Conservation (phyloP, 2,329 filamentous ascomycete genomes). For the Exophiala mesophila region DNA sequence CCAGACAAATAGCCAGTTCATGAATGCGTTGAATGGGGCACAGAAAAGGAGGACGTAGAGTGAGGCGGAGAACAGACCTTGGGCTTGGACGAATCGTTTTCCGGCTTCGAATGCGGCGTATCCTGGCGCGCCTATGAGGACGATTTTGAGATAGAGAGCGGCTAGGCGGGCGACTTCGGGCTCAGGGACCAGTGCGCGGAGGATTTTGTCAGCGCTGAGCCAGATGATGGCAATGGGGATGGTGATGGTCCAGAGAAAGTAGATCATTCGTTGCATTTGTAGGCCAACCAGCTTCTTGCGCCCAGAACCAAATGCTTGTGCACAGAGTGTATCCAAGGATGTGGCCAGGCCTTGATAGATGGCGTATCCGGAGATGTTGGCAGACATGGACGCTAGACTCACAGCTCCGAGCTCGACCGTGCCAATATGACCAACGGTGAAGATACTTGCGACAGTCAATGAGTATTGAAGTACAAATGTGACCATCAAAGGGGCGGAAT, state of each 20-base stretch:
- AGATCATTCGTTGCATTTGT: constrained; percentile 76
- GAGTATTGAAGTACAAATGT: constrained; percentile 80
- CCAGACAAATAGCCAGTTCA: constrained; percentile 82
- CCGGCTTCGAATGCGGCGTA: constrained; percentile 71
- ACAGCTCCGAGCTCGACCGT: constrained; percentile 65
- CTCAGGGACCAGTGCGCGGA: constrained; percentile 66
- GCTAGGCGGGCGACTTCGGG: constrained; percentile 65
- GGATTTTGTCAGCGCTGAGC: constrained; percentile 61
- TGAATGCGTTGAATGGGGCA: constrained; percentile 70
- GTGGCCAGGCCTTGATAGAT: constrained; percentile 74
- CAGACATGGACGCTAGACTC: constrained; percentile 69
- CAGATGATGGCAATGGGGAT: constrained; percentile 69
- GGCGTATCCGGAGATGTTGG: constrained; percentile 71
- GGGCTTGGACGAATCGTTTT: constrained; percentile 84
- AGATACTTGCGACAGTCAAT: constrained; percentile 74
- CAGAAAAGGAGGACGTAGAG: constrained; percentile 79
- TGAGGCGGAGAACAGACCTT: constrained; percentile 76
- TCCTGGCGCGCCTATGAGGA: constrained; percentile 66
- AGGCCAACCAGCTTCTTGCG: constrained; percentile 82
- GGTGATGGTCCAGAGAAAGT: constrained; percentile 66
- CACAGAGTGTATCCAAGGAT: constrained; percentile 83
- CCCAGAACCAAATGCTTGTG: constrained; percentile 89
- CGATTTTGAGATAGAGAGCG: constrained; percentile 66
- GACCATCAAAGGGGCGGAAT: constrained; percentile 64
- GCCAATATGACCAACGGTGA: constrained; percentile 71